Evolutionary conservation across 139 green algal genomes (phyloP), one percentile per base, ranked within the genome.

Genomic region (Edaphochlamys debaryana): DNA sequence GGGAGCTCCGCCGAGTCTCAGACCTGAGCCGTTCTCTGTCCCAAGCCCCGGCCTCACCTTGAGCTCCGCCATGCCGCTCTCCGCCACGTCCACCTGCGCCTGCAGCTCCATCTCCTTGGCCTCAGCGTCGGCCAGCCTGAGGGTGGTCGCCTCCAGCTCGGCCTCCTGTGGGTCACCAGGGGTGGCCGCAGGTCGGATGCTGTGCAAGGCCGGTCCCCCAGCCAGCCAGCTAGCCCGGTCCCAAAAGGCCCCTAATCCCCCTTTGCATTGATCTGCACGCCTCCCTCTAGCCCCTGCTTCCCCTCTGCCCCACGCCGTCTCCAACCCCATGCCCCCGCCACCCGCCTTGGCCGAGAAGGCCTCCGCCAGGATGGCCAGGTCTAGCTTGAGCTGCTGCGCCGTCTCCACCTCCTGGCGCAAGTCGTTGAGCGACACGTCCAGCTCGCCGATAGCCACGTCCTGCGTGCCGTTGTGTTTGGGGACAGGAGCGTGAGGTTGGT

Each of bases 341-440:
- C n/a, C n/a, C n/a, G n/a, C n/a, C 48, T 76, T 76, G 48, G 78
- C 11, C 66, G 13, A 29, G 50, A 77, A 84, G 20, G 78, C 78
- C 66, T 84, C 78, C 45, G 78, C 78, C 78, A 84, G 64, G 66
- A 84, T 76, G 34, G 78, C 78, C 36, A 84, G 78, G 66, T 84
- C 78, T 29, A 84, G 4, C 67, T 84, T 76, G 13, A 84, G 48
- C 48, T 84, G 78, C 78, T 84, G 78, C 4, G 78, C 62, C 3
- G 78, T 58, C 45, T 84, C 78, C 45, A 84, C 76, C 78, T 84
- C 78, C 37, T 34, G 29, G 22, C 78, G 42, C 37, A 84, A 66
- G 2, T 84, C 78, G 40, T 84, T 67, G 40, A 84, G 78, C 34
- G 48, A 69, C 67, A 76, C 63, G 48, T 76, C 78, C 64, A 84